Conservation (phyloP, 2,329 filamentous ascomycete species). For the Apiospora pterosperma region DNA sequence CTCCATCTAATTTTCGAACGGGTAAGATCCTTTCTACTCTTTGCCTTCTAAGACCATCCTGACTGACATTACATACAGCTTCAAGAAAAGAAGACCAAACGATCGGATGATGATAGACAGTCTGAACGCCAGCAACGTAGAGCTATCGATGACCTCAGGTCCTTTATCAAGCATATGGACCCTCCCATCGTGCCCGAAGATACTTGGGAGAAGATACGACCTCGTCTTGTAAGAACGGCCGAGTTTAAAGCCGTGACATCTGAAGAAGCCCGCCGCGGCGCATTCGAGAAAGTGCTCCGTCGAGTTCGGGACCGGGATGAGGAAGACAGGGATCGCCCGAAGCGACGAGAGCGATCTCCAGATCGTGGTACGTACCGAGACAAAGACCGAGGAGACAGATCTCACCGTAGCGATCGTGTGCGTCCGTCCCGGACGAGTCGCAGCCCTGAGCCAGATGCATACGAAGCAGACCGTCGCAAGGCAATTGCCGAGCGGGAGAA, state of each 20-base stretch:
- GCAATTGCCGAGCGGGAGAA: constrained; percentile 92
- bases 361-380: constrained; percentile 57
- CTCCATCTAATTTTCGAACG: constrained; percentile 81
- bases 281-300: constrained; percentile 89
- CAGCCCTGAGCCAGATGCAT: constrained; percentile 87
- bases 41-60: background rate
- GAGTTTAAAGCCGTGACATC: constrained; percentile 81
- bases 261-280: constrained; percentile 77
- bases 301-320: constrained; percentile 90
- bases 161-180: constrained; percentile 83
- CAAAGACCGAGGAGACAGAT: constrained; percentile 59
- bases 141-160: constrained; percentile 79
- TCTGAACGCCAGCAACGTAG: constrained; percentile 83
- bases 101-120: constrained; percentile 73
- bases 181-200: constrained; percentile 76
- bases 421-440: constrained; percentile 67
- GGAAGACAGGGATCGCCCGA: constrained; percentile 67
- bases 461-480: constrained; percentile 92
- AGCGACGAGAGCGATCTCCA: constrained; percentile 55
- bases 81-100: constrained; percentile 79
- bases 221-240: constrained; percentile 73
- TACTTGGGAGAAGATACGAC: constrained; percentile 83
- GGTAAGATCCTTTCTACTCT: constrained; percentile 37
- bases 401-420: constrained; percentile 53
- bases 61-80: constrained; percentile 46